Percentiles rank a stretch among this genome's conserved stretches.
These are phyloP conservation scores for Tetrahymena borealis DNA, from an alignment of 73 alveolate species.

Conservation along the genomic window DNA sequence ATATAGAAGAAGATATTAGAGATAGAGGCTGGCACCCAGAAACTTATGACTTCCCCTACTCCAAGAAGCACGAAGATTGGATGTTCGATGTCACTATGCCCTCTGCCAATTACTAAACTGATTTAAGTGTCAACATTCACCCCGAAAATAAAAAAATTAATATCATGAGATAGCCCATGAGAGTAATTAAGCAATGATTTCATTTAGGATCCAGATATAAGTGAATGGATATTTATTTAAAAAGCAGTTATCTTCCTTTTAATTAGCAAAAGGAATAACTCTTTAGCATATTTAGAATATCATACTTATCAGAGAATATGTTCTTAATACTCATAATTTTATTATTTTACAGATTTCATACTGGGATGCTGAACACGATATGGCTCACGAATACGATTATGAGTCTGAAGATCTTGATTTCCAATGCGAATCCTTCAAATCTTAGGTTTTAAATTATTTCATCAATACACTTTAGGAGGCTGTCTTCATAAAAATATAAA, in stretches of 20 bases:
- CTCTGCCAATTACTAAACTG: slow-evolving; percentile 4
- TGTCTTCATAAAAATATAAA: not conserved
- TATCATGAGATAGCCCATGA: not conserved
- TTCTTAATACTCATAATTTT: not conserved
- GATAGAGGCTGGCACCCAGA: slow-evolving; percentile 42
- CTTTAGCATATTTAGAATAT: not conserved
- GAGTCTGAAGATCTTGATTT: slow-evolving; percentile 45
- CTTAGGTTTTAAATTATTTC: slow-evolving; percentile 6
- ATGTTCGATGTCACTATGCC: not conserved
- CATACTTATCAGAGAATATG: not conserved
- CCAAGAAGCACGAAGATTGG: slow-evolving; percentile 13
- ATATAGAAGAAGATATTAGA: slow-evolving; percentile 1
- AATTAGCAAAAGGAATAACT: not conserved
- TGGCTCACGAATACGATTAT: slow-evolving; percentile 39
- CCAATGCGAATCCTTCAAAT: slow-evolving; percentile 33
- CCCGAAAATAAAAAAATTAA: slow-evolving; percentile 35
- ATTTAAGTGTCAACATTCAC: slow-evolving; percentile 3
- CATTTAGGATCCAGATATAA: not conserved
- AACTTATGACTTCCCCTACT: slow-evolving; percentile 30
- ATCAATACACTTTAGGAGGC: not conserved
- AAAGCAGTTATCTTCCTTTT: not conserved
- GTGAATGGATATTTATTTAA: not conserved
- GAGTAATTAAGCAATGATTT: slow-evolving; percentile 6
- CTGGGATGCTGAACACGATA: slow-evolving; percentile 21
- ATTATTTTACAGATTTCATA: not conserved